Conservation (phyloP, 148 eudicot genomes). For the Diospyros lotus region DNA sequence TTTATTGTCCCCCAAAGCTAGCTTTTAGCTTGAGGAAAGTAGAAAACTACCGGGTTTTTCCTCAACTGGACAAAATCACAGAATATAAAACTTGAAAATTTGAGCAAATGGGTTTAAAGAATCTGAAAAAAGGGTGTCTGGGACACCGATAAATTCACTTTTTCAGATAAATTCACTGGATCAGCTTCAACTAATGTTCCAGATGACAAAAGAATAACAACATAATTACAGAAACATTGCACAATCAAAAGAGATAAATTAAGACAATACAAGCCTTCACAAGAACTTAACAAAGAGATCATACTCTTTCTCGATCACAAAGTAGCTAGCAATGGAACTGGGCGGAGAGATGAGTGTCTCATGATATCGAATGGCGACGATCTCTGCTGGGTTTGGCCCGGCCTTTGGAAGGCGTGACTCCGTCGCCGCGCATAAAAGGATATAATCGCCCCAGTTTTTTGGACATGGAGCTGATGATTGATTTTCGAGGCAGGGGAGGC, state of each 20-base stretch:
- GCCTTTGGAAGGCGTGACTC: conserved; percentile 29
- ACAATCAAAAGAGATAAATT: not conserved
- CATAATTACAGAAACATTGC: not conserved
- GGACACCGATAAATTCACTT: not conserved
- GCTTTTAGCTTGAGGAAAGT: conserved; percentile 3
- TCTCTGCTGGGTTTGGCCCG: conserved; percentile 40
- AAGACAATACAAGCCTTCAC: not conserved
- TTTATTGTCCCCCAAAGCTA: not conserved
- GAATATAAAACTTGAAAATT: not conserved
- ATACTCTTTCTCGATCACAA: not conserved
- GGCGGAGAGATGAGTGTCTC: not conserved
- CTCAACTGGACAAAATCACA: not conserved
- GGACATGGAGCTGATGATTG: conserved; percentile 54
- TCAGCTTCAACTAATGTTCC: not conserved
- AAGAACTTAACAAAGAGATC: not conserved
- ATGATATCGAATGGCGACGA: conserved; percentile 69
- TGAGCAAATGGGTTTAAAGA: too few species aligned
- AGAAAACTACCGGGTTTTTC: not conserved
- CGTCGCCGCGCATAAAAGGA: conserved; percentile 35
- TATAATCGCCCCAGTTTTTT: conserved; percentile 59
- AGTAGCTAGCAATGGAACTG: too few species aligned
- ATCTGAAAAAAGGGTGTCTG: too few species aligned
- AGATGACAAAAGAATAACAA: not conserved
- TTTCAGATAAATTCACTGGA: not conserved
- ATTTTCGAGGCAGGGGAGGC: conserved; percentile 60